A percentile compares a stretch with the other conserved stretches of the same genome.
Evolutionary conservation across 371 early-diverging fungal genomes (phyloP).

Genomic region (Nematocida sp.): DNA sequence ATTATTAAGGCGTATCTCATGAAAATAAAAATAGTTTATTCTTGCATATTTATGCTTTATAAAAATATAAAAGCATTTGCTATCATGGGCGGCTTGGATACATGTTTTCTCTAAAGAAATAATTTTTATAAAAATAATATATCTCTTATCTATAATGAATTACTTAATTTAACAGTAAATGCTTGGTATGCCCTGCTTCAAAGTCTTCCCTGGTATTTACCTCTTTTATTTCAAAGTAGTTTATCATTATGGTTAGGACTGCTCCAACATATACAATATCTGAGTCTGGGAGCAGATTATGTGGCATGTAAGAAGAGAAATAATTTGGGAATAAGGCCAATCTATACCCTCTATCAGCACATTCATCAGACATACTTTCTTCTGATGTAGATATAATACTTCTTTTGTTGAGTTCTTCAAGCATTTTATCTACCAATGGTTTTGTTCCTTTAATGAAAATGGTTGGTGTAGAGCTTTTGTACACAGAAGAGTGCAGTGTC

Average conservation of each 20-base stretch:
- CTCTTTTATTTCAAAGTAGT: constrained; percentile 59
- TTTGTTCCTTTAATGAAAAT: constrained; percentile 14
- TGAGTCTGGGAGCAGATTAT: constrained; percentile 52
- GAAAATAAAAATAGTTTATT: no score
- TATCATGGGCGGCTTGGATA: no score
- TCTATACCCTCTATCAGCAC: constrained; percentile 20
- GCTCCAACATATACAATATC: constrained; percentile 52
- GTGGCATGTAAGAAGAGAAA: constrained; percentile 44
- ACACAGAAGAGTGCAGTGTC: constrained; percentile 8
- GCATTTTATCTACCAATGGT: constrained; percentile 2
- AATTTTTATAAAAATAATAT: background rate
- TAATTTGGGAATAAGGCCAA: constrained; percentile 32
- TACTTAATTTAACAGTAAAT: constrained; percentile 47
- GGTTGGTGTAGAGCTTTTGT: constrained; percentile 7
- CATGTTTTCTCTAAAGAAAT: no score
- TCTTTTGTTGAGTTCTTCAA: background rate
- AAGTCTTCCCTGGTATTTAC: constrained; percentile 56
- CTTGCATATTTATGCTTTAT: no score
- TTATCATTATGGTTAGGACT: constrained; percentile 56
- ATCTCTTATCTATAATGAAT: background rate
- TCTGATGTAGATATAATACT: background rate
- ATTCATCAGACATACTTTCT: constrained; percentile 20
- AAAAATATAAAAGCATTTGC: no score
- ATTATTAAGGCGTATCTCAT: no score
- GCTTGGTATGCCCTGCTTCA: constrained; percentile 45